Percentiles rank a stretch among this genome's conserved stretches.
Evolutionary conservation across 805 yeast genomes (phyloP).

Genomic region (Pichia rugopelliculosa): DNA sequence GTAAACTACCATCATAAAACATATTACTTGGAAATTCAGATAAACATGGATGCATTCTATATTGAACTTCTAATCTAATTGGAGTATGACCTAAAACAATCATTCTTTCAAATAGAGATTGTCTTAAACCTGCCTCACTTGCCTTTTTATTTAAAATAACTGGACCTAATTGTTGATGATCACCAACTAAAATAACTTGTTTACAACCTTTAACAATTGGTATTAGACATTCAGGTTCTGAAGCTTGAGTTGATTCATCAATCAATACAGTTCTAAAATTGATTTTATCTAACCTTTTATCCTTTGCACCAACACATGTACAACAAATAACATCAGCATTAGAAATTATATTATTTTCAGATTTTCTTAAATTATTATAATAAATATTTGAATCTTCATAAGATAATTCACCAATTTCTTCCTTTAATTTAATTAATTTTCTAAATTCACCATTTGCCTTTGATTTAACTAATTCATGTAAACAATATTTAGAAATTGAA

Average conservation of each 20-base stretch:
- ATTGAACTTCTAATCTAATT: conserved; percentile 81
- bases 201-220: conserved; percentile 86
- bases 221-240: conserved; percentile 86
- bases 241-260: conserved; percentile 91
- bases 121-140: conserved; percentile 78
- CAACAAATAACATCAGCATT: conserved; percentile 76
- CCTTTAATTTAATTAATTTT: conserved; percentile 50
- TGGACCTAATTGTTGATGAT: conserved; percentile 93
- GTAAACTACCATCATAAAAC: conserved; percentile 89
- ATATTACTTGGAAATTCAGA: conserved; percentile 84
- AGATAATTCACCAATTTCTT: conserved; percentile 64
- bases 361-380: conserved; percentile 33
- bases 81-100: conserved; percentile 79
- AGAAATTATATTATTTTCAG: conserved; percentile 44
- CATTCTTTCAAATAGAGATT: conserved; percentile 81
- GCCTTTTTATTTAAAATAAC: conserved; percentile 76
- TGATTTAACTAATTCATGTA: conserved; percentile 45
- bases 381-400: conserved; percentile 42
- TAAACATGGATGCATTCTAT: conserved; percentile 87
- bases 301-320: conserved; percentile 93
- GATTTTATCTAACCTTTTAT: conserved; percentile 45
- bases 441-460: conserved; percentile 49
- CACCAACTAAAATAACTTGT: conserved; percentile 85
- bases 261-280: conserved; percentile 73
- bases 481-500: conserved; percentile 47